A percentile compares a stretch with the other conserved stretches of the same genome.
phyloP scores from a whole-genome alignment of 306 rosid species.

The Trifolium repens region DNA sequence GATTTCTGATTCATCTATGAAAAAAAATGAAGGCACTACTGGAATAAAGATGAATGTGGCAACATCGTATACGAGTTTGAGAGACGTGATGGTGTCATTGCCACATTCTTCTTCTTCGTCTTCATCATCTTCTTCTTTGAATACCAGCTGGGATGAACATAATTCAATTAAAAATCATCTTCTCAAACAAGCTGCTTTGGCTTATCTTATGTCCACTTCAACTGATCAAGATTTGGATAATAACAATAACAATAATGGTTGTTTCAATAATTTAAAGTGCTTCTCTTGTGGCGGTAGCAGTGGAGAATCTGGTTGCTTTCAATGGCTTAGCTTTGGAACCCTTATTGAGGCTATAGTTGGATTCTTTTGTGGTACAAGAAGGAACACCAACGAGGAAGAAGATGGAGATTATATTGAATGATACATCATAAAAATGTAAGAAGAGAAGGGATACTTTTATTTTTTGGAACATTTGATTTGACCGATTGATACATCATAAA shows the following conservation, averaged over 20 bases:
- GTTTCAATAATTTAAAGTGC: neutral
- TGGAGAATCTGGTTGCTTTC: neutral
- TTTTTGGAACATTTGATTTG: neutral
- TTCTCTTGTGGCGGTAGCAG: neutral
- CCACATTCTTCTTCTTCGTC: neutral
- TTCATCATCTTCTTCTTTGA: neutral
- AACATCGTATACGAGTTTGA: slow-evolving; percentile 59
- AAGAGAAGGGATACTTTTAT: neutral
- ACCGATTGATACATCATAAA: neutral
- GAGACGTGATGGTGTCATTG: slow-evolving; percentile 50
- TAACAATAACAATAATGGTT: neutral
- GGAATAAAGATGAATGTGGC: slow-evolving; percentile 46
- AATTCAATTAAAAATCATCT: slow-evolving; percentile 68
- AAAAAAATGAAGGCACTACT: neutral
- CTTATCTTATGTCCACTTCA: slow-evolving; percentile 62
- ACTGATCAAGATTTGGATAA: neutral
- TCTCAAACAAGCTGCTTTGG: slow-evolving; percentile 72
- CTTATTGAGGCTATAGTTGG: neutral
- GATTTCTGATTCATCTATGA: neutral
- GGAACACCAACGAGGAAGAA: neutral
- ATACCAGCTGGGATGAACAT: slow-evolving; percentile 56
- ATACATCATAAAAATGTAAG: neutral
- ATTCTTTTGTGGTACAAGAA: neutral
- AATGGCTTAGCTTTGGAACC: neutral
- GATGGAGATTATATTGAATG: neutral